Percentiles rank a stretch among this genome's conserved stretches.
Conservation (phyloP, 805 yeast genomes). For the Metschnikowia amazonensis region DNA sequence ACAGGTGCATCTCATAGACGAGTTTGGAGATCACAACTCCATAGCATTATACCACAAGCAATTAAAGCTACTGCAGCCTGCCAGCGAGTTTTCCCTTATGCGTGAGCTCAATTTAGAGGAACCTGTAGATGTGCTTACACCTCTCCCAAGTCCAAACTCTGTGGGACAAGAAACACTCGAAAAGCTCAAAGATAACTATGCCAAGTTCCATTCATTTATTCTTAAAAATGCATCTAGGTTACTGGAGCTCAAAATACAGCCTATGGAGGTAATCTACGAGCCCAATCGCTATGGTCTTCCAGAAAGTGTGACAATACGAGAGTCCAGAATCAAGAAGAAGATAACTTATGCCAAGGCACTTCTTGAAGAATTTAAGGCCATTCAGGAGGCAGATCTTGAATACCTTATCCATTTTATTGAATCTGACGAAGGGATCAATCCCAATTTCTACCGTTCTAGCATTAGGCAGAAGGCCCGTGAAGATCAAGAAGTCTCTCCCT, state of each 20-base stretch:
- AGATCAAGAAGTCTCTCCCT: slow-evolving; percentile 14
- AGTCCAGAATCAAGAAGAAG: slow-evolving; percentile 23
- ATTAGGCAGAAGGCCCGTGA: slow-evolving; percentile 20
- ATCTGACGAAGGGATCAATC: slow-evolving; percentile 16
- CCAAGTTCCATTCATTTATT: slow-evolving; percentile 22
- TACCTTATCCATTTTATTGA: slow-evolving; percentile 19
- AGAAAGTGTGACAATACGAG: slow-evolving; percentile 25
- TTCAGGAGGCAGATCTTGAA: slow-evolving; percentile 17
- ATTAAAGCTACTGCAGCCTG: slow-evolving; percentile 12
- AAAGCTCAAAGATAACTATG: slow-evolving; percentile 13
- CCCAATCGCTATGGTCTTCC: slow-evolving; percentile 32
- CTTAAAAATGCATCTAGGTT: slow-evolving; percentile 17
- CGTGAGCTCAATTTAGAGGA: slow-evolving; percentile 9
- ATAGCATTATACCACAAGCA: slow-evolving; percentile 17
- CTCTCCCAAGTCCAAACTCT: not conserved
- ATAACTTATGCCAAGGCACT: slow-evolving; percentile 24
- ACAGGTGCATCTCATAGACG: slow-evolving; percentile 30
- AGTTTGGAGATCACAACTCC: slow-evolving; percentile 17
- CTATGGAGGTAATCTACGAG: slow-evolving; percentile 31
- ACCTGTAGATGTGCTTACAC: not conserved
- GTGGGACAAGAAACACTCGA: not conserved
- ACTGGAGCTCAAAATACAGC: slow-evolving; percentile 24
- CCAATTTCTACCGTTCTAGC: slow-evolving; percentile 28
- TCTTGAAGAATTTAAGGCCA: slow-evolving; percentile 21
- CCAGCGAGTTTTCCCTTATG: slow-evolving; percentile 10